Evolutionary conservation across 768 basidiomycete genomes (phyloP).

Genomic region (Leccinum aurantiacum): DNA sequence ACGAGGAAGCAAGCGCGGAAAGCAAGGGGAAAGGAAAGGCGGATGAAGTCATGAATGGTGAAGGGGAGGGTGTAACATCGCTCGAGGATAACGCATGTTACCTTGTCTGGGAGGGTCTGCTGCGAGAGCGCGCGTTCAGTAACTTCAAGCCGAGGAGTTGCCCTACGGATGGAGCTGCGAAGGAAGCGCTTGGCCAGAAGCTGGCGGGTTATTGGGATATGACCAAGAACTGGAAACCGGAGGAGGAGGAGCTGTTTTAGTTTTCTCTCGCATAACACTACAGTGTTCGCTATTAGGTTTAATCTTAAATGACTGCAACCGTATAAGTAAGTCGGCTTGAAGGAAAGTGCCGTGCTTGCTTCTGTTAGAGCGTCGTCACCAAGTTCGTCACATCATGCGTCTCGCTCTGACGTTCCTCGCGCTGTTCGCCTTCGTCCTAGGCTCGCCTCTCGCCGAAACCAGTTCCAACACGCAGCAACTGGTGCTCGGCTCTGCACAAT

Average conservation of each 20-base stretch:
- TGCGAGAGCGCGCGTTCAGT: constrained; percentile 80
- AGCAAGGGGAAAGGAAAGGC: constrained; percentile 34
- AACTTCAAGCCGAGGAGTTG: constrained; percentile 79
- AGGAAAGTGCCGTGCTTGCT: not conserved
- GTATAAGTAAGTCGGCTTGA: not conserved
- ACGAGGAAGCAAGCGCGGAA: constrained; percentile 40
- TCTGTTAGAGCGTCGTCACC: not conserved
- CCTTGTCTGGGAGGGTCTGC: constrained; percentile 89
- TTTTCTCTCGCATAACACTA: not conserved
- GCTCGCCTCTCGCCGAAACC: constrained; percentile 2
- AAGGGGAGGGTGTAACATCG: constrained; percentile 34
- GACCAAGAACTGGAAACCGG: constrained; percentile 85
- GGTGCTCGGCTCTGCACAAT: not conserved
- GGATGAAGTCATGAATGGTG: constrained; percentile 24
- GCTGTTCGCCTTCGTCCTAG: constrained; percentile 2
- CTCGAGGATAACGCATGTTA: constrained; percentile 87
- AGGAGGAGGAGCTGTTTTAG: constrained; percentile 74
- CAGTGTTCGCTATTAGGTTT: not conserved
- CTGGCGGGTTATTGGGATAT: constrained; percentile 93
- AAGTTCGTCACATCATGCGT: constrained; percentile 10
- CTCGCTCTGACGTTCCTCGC: not conserved
- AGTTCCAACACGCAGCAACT: constrained; percentile 6
- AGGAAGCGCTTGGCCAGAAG: constrained; percentile 82
- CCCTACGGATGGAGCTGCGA: constrained; percentile 81
- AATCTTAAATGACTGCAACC: not conserved